A percentile compares a stretch with the other conserved stretches of the same genome.
Conservation (phyloP, 805 yeast genomes). For the Candida coquimbonensis region DNA sequence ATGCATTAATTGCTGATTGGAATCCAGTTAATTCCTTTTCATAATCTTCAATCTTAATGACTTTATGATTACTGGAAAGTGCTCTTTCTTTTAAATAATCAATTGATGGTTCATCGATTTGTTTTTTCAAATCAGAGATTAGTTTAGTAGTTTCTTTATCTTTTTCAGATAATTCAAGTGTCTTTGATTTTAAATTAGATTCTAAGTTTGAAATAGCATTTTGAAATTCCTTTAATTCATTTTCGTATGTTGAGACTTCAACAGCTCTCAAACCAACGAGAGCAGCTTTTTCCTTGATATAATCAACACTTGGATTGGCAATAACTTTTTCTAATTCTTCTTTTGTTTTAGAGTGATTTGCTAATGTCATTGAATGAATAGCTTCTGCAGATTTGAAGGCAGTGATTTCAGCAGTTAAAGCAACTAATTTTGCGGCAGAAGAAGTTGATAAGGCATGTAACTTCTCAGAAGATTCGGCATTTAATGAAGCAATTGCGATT, state of each 20-base stretch:
- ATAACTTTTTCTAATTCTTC: slow-evolving; percentile 8
- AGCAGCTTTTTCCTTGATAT: slow-evolving; percentile 23
- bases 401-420: slow-evolving; percentile 1
- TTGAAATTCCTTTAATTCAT: slow-evolving; percentile 4
- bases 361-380: background rate
- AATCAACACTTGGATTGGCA: slow-evolving; percentile 27
- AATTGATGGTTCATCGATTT: slow-evolving; percentile 25
- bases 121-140: slow-evolving; percentile 3
- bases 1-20: no score
- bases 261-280: slow-evolving; percentile 17
- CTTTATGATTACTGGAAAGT: background rate
- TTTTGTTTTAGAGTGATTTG: background rate
- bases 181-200: background rate
- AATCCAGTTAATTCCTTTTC: background rate
- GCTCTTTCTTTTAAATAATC: slow-evolving; percentile 25
- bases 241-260: slow-evolving; percentile 7
- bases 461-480: background rate
- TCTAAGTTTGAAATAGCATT: background rate
- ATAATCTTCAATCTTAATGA: background rate
- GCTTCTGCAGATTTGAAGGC: slow-evolving; percentile 1
- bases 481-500: background rate
- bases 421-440: slow-evolving; percentile 1
- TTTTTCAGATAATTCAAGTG: background rate
- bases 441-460: background rate
- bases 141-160: slow-evolving; percentile 1